Base-by-base conservation (phyloP, 1,139 yeast species). In the Zygosaccharomyces sapae region DNA sequence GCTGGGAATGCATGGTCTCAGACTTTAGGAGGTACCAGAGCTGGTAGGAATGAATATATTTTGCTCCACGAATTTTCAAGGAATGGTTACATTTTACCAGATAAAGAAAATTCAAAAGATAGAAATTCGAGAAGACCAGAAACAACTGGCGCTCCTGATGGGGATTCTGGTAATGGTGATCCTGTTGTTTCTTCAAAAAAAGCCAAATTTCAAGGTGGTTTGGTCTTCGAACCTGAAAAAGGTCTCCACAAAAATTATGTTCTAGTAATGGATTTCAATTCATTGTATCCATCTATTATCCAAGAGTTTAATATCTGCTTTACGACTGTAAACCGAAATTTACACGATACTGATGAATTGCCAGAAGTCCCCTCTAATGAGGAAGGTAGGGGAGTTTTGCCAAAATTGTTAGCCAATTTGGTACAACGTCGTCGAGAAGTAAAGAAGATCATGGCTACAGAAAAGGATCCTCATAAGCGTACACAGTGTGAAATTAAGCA, bases 1-100 rank as follows among this genome's bases (percentile, higher is more conserved):
- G 97, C 98, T 0, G 99, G 99, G 58, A 94, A 92, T 65, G 92
- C 97, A 0, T 94, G 99, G 99, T 80, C 95, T 2, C 89, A 87
- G 56, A 92, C 98, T 0, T 73, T 94, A 47, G 82, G 89, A 48
- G 99, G 99, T 68, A 87, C 97, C 0, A 79, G 99, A 61, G 95
- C 96, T 10, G 97, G 96, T 60, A 80, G 98, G 70, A 92, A 92
- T 68, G 98, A 94, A 67, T 92, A 73, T 64, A 87, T 94, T 76
- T 74, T 94, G 66, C 71, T 92, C 50, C 99, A 94, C 67, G 98
- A 94, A 68, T 94, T 94, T 68, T 76, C 82, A 27, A 80, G 83
- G 62, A 82, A 83, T 61, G 83, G 83, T 8, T 92, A 77, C 61
- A 82, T 94, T 58, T 86, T 89, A 4, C 98, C 98, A 1, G 98